Base-by-base conservation (phyloP, 208 protist species). In the Angomonas deanei region DNA sequence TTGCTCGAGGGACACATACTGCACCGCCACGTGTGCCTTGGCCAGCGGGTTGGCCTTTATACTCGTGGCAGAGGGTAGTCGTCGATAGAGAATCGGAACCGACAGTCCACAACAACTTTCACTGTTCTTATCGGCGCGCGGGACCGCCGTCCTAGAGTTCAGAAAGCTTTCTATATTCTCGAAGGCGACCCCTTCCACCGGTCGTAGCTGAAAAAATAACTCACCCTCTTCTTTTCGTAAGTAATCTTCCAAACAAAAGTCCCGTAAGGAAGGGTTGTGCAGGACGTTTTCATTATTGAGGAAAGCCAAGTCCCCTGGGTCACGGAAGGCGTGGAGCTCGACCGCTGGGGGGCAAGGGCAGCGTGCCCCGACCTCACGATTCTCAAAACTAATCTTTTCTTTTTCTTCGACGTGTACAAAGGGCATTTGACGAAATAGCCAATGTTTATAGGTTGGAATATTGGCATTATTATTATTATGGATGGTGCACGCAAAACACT, bases 101-200 rank as follows among this genome's bases (percentile, higher is more conserved):
- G 86, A 78, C 3, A 78, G 66, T 11, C 61, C 68, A 47, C 74
- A 76, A 57, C 82, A 91, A 2, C 34, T 42, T 15, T 42, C 34
- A 8, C 15, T 15, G 10, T 42, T 42, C 34, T 42, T 15, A 8
- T 15, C 10, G 10, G 10, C 10, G 10, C 34, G 34, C 34, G 10
- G 42, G 4, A 3, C n/a, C 42, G 42, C n/a, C 13, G 5, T 15
- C 13, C n/a, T 49, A 49, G 52, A 62, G n/a, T 42, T 33, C 11
- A 91, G 66, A 33, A 83, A 74, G 27, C 47, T 66, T 27, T 92
- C 88, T 38, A 94, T 53, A 32, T 87, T 80, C 6, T 72, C 63
- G 59, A 94, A 94, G 0, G 76, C 65, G 33, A 86, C 78, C 19
- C 84, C 88, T 52, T 92, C 85, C n/a, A 91, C 60, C 13, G 83